Conservation (phyloP, 345 rosid genomes). For the Heritiera fomes region DNA sequence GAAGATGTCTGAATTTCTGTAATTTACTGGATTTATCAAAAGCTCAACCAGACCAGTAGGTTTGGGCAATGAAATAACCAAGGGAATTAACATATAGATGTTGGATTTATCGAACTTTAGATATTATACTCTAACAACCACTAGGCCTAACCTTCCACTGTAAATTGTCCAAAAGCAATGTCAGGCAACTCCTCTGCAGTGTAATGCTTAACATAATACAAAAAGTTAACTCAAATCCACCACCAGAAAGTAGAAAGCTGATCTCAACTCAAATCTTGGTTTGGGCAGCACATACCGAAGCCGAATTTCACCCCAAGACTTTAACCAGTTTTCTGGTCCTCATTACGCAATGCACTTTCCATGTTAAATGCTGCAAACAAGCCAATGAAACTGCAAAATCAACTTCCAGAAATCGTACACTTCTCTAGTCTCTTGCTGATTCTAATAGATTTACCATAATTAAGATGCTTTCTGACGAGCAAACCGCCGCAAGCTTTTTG, state of each 20-base stretch:
- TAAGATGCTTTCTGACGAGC: slow-evolving; percentile 35
- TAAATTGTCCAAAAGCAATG: too few species aligned
- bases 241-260: too few species aligned
- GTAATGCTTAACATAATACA: too few species aligned
- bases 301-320: neutral
- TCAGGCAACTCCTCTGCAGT: too few species aligned
- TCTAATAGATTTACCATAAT: neutral
- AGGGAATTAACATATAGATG: too few species aligned
- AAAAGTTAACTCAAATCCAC: neutral
- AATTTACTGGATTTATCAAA: too few species aligned
- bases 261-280: neutral
- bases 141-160: too few species aligned
- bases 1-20: too few species aligned
- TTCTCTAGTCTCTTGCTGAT: neutral
- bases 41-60: too few species aligned
- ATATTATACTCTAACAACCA: too few species aligned
- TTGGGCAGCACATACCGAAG: neutral
- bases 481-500: slow-evolving; percentile 61
- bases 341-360: neutral
- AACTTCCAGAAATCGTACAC: neutral
- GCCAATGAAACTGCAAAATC: neutral
- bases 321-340: neutral
- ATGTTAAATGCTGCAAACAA: neutral
- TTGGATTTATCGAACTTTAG: too few species aligned
- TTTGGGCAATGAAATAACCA: too few species aligned